Evolutionary conservation across 2,329 filamentous ascomycete species (phyloP).

Genomic region (Sarocladiaceae sp.): DNA sequence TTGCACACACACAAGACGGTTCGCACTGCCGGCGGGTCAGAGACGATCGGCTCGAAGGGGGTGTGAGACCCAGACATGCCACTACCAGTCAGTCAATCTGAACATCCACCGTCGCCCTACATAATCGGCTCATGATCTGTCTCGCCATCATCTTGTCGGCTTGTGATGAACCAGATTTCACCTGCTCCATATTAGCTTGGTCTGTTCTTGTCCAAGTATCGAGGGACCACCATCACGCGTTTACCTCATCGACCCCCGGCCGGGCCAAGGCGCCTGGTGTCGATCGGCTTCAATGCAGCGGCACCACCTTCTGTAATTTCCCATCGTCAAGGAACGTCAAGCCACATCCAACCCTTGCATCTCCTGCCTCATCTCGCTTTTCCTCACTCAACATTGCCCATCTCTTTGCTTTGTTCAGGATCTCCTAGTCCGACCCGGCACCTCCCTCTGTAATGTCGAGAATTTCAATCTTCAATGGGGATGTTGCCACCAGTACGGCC

Average conservation of each 20-base stretch:
- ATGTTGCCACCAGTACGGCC: neutral
- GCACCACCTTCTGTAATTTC: neutral
- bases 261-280: neutral
- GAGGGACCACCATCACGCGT: neutral
- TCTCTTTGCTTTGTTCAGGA: neutral
- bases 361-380: slow-evolving; percentile 2
- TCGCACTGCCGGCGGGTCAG: slow-evolving; percentile 4
- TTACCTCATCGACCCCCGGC: neutral
- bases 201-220: neutral
- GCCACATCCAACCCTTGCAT: neutral
- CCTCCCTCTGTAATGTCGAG: neutral
- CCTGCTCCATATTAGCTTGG: neutral
- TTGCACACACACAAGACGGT: neutral
- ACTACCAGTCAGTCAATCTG: neutral
- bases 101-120: neutral
- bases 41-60: neutral
- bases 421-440: too few relatives aligned
- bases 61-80: slow-evolving; percentile 2
- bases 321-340: slow-evolving; percentile 6
- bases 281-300: slow-evolving; percentile 3
- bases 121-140: neutral
- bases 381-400: neutral
- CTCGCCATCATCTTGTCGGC: neutral
- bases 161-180: slow-evolving; percentile 1
- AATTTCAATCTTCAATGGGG: neutral